Evolutionary conservation across 331 rosid species (phyloP), one percentile per base, ranked within the genome.

Genomic region (Rhamnella rubrinervis): DNA sequence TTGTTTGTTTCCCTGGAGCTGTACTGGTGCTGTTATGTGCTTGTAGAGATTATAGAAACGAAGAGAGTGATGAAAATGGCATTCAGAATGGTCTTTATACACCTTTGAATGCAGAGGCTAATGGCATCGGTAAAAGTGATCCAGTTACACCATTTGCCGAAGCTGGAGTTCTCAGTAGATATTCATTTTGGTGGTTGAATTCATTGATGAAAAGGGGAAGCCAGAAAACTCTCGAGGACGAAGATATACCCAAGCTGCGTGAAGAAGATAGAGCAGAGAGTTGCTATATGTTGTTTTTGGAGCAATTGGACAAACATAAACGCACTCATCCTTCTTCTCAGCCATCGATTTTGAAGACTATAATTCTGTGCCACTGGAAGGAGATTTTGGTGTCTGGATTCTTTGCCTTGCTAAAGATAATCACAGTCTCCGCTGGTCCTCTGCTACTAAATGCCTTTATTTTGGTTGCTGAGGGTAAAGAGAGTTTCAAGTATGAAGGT

Each of bases 151-250:
- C 70, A 18, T 85, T 85, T 74, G 78, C 89, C 57, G 71, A 78
- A 67, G 86, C 89, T 39, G 98, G 95, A 62, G 67, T 78, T 75
- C 65, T 85, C 38, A 81, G 71, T 67, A 79, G 44, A 57, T 58
- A 81, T 61, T 65, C 90, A 50, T 83, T 92, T 63, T 85, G 92
- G 98, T 92, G 98, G 98, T 50, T 92, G 71, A 87, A 92, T 66
- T 58, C 95, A 37, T 72, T 92, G 82, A 85, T 92, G 92, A 89
- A 81, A 74, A 80, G 8, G 63, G 95, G 98, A 4, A 87, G 82
- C 68, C 75, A 83, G 81, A 85, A 87, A 75, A 78, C 84, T n/a
- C 87, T 92, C 9, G 63, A 72, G 68, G 88, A 83, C 2, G 82
- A 85, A 68, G 95, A 92, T 63, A 77, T 89, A 17, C 96, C 96